Conservation (phyloP, 441 rosid species). For the Populus hybrid region DNA sequence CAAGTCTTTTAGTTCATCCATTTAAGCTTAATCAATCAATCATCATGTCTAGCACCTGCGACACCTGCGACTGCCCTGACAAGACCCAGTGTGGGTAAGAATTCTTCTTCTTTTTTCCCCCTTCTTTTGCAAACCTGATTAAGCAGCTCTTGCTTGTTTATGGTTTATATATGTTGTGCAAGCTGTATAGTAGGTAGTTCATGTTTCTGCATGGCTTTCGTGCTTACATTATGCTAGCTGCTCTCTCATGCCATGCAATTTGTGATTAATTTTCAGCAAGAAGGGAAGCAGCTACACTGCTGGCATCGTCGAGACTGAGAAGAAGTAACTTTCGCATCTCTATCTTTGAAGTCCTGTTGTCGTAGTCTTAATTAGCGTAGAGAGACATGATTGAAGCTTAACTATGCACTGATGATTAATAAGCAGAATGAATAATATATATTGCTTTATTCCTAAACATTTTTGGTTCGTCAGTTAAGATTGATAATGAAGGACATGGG, state of each 20-base stretch:
- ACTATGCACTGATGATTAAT: too few species aligned
- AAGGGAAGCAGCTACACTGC: slow-evolving; percentile 55
- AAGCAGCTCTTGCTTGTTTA: too few species aligned
- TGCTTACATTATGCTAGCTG: too few species aligned
- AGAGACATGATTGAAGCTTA: too few species aligned
- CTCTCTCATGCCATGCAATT: background rate
- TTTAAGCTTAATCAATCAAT: background rate
- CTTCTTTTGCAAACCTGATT: background rate
- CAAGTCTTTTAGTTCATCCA: background rate
- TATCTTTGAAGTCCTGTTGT: background rate
- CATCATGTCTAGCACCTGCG: slow-evolving; percentile 72
- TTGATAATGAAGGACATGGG: background rate
- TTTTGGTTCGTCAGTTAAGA: background rate
- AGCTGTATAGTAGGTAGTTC: too few species aligned
- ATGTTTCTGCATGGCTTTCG: too few species aligned
- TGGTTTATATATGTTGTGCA: background rate
- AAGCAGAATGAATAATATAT: background rate
- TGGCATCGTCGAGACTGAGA: slow-evolving; percentile 55
- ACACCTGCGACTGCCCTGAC: slow-evolving; percentile 75
- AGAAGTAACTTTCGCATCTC: slow-evolving; percentile 36
- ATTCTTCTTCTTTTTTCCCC: background rate
- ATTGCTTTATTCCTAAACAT: background rate
- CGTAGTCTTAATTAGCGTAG: background rate
- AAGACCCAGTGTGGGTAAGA: slow-evolving; percentile 72
- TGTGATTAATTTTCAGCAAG: slow-evolving; percentile 47